Evolutionary conservation across 345 rosid species (phyloP).

Genomic region (Firmiana major): DNA sequence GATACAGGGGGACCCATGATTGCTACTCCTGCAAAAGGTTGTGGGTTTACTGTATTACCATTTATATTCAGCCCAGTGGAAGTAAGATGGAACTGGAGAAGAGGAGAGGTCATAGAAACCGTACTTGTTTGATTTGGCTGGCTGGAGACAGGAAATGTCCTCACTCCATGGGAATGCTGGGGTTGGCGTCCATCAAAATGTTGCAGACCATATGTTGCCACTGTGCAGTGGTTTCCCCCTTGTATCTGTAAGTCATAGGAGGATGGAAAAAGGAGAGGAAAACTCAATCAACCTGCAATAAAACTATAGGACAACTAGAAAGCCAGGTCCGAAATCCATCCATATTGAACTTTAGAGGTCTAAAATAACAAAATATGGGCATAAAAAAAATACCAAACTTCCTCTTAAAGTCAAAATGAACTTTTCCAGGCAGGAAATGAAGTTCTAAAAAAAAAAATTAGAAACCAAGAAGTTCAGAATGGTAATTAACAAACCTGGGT

Average conservation of each 20-base stretch:
- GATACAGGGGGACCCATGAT: slow-evolving; percentile 46
- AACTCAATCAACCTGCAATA: background rate
- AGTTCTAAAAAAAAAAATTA: background rate
- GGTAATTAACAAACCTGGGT: slow-evolving; percentile 42
- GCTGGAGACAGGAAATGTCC: slow-evolving; percentile 45
- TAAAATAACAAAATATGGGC: background rate
- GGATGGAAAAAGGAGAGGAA: background rate
- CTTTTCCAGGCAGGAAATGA: background rate
- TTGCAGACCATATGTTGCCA: slow-evolving; percentile 30
- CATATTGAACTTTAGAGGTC: background rate
- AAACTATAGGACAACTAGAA: background rate
- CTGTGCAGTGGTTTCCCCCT: slow-evolving; percentile 28
- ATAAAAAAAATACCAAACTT: background rate
- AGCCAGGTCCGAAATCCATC: background rate
- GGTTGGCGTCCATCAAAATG: slow-evolving; percentile 31
- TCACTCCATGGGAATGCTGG: slow-evolving; percentile 34
- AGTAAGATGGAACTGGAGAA: slow-evolving; percentile 41
- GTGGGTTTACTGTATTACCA: slow-evolving; percentile 29
- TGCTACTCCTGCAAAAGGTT: slow-evolving; percentile 48
- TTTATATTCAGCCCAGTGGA: slow-evolving; percentile 31
- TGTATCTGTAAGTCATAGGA: slow-evolving; percentile 28
- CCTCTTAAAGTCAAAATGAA: background rate
- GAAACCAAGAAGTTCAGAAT: background rate
- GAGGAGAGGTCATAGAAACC: slow-evolving; percentile 39
- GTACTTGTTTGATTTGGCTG: slow-evolving; percentile 41